phyloP scores from a whole-genome alignment of 169 alveolate species.

The Cytauxzoon felis region DNA sequence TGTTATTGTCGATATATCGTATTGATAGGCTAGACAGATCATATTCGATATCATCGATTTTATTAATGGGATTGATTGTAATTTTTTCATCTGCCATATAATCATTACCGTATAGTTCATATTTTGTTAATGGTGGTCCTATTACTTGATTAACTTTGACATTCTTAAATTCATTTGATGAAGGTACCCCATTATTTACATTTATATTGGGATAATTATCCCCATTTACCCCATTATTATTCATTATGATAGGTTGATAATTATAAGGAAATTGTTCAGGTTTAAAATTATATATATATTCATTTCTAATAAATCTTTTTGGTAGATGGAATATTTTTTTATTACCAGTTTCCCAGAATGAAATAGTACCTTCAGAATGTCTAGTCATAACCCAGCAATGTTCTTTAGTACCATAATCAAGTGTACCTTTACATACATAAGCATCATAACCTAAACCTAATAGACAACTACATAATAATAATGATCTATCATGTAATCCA shows the following conservation, averaged over 20 bases:
- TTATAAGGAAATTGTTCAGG: background rate
- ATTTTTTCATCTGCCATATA: slow-evolving; percentile 53
- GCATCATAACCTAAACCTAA: slow-evolving; percentile 61
- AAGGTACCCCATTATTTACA: background rate
- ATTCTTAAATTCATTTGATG: background rate
- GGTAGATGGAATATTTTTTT: slow-evolving; percentile 58
- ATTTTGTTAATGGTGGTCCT: slow-evolving; percentile 28
- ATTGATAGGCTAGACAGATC: background rate
- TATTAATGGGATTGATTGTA: background rate
- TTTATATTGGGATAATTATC: slow-evolving; percentile 3
- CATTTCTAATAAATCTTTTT: slow-evolving; percentile 2
- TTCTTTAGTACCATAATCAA: slow-evolving; percentile 20
- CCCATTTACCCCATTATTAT: background rate
- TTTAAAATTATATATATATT: background rate
- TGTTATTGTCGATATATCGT: background rate
- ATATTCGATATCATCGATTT: slow-evolving; percentile 24
- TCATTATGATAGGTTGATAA: too few relatives aligned
- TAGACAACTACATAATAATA: slow-evolving; percentile 58
- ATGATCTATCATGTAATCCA: slow-evolving; percentile 57
- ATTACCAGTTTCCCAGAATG: slow-evolving; percentile 65
- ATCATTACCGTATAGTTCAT: slow-evolving; percentile 54
- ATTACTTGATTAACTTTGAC: background rate
- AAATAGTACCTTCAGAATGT: slow-evolving; percentile 49
- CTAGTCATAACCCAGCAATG: slow-evolving; percentile 67
- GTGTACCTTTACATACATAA: slow-evolving; percentile 60